Base-by-base conservation (phyloP, 257 asterid genomes). In the Cordia subcordata region DNA sequence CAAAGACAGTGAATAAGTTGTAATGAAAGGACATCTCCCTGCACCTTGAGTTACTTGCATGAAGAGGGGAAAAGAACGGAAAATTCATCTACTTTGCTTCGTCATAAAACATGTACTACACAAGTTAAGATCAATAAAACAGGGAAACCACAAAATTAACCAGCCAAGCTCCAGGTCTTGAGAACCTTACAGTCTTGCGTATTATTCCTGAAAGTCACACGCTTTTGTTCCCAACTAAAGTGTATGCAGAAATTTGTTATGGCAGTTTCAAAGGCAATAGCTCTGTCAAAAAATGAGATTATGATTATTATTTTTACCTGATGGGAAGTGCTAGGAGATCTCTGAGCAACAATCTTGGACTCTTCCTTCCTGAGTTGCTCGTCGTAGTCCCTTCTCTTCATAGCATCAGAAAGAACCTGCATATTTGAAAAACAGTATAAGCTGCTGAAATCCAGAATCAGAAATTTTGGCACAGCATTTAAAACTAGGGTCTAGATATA, bases 301-400 rank as follows among this genome's bases (percentile, higher is more conserved):
- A 10, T 21, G 38, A 21, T 53, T 53, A 10, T 53, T 3, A 9
- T 46, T 23, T 69, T 56, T 70, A 93, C 99, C 90, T 83, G 95
- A 75, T 72, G 70, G 55, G 96, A 84, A 67, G 94, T 75, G 71
- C 95, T 80, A 63, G 94, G 79, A 63, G 95, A 86, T 73, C 79
- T 86, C 82, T 85, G 95, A 76, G 82, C 56, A 35, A 86, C 94
- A 57, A 75, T 71, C 84, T 74, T 89, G 11, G 96, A 77, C 73
- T 89, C 96, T 73, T 93, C 95, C 80, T 86, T 89, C 55, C 75
- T 81, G 53, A 93, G 99, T 56, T 83, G 90, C 72, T 93, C 99
- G 60, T 93, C 99, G 49, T 93, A 93, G 81, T 89, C 96, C 77
- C 85, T 79, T 84, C 83, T 93, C 85, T 93, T 93, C 61, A 85